Percentiles rank a stretch among this genome's conserved stretches.
phyloP scores from a whole-genome alignment of 2,329 filamentous ascomycete species.

The Epichloe brachyelytri region DNA sequence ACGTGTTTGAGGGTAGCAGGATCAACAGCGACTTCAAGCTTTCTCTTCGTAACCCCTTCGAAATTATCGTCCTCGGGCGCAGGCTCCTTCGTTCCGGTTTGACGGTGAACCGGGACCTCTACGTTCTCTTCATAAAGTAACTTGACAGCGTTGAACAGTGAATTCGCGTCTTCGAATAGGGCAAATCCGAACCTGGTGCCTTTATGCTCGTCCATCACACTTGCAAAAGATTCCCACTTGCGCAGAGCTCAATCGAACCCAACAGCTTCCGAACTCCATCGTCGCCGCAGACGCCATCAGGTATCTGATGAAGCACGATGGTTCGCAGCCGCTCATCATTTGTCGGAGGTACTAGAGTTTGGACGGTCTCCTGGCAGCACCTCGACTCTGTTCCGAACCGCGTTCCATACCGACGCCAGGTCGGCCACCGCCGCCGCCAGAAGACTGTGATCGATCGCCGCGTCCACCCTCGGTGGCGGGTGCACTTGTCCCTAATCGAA shows the following conservation, averaged over 20 bases:
- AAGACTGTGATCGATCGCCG: conserved; percentile 22
- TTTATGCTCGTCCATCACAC: conserved; percentile 53
- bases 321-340: conserved; percentile 85
- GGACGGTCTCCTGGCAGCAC: conserved; percentile 55
- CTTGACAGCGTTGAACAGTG: conserved; percentile 72
- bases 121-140: conserved; percentile 72
- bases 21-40: conserved; percentile 65
- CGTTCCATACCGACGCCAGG: conserved; percentile 48
- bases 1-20: conserved; percentile 72
- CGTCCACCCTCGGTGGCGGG: conserved; percentile 30
- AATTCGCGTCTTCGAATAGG: conserved; percentile 85
- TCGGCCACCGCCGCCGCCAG: conserved; percentile 24
- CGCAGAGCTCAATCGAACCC: conserved; percentile 59
- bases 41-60: conserved; percentile 53
- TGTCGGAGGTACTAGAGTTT: conserved; percentile 67
- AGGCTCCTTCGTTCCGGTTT: conserved; percentile 35
- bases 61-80: conserved; percentile 31
- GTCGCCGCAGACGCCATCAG: conserved; percentile 63
- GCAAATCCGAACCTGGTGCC: conserved; percentile 87
- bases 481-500: conserved; percentile 79
- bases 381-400: conserved; percentile 52
- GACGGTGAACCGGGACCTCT: conserved; percentile 69
- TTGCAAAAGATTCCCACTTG: conserved; percentile 69
- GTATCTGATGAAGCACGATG: conserved; percentile 79
- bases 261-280: conserved; percentile 69